Evolutionary conservation across 2,329 filamentous ascomycete genomes (phyloP).

Genomic region (Pseudogymnoascus sp.): DNA sequence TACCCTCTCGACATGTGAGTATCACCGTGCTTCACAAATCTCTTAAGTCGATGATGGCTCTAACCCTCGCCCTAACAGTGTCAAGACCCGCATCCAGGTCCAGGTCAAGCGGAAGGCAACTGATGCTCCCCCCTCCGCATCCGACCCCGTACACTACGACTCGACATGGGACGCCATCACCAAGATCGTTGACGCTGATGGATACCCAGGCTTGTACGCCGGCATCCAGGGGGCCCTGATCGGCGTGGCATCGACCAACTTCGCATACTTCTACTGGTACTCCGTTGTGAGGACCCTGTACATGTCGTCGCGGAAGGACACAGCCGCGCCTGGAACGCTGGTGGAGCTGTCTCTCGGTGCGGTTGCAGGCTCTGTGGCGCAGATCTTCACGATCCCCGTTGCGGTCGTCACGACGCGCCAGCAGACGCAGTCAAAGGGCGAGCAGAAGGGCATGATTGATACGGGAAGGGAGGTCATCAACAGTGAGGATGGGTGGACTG

Average conservation of each 20-base stretch:
- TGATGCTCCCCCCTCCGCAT: slow-evolving; percentile 33
- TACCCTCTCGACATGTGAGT: slow-evolving; percentile 94
- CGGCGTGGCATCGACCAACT: slow-evolving; percentile 94
- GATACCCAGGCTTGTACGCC: slow-evolving; percentile 72
- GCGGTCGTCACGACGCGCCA: slow-evolving; percentile 92
- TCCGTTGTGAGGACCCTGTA: slow-evolving; percentile 79
- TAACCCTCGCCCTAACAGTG: slow-evolving; percentile 41
- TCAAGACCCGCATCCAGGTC: slow-evolving; percentile 94
- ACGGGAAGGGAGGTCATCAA: slow-evolving; percentile 85
- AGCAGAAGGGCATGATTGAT: slow-evolving; percentile 77
- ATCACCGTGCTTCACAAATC: not conserved
- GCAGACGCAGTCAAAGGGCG: slow-evolving; percentile 78
- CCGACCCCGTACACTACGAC: slow-evolving; percentile 63
- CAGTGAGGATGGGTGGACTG: slow-evolving; percentile 79
- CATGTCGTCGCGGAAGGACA: slow-evolving; percentile 47
- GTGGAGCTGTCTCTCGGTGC: slow-evolving; percentile 80
- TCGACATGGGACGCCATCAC: slow-evolving; percentile 82
- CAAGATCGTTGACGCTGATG: slow-evolving; percentile 76
- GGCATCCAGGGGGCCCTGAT: slow-evolving; percentile 80
- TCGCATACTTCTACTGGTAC: slow-evolving; percentile 99
- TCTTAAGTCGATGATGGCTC: not conserved
- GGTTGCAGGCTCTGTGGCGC: slow-evolving; percentile 78
- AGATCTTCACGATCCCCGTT: slow-evolving; percentile 93
- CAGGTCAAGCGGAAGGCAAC: slow-evolving; percentile 63
- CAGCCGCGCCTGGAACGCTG: slow-evolving; percentile 64